Evolutionary conservation across 805 yeast species (phyloP), one percentile per base, ranked within the genome.

Genomic region (Lachancea waltii): DNA sequence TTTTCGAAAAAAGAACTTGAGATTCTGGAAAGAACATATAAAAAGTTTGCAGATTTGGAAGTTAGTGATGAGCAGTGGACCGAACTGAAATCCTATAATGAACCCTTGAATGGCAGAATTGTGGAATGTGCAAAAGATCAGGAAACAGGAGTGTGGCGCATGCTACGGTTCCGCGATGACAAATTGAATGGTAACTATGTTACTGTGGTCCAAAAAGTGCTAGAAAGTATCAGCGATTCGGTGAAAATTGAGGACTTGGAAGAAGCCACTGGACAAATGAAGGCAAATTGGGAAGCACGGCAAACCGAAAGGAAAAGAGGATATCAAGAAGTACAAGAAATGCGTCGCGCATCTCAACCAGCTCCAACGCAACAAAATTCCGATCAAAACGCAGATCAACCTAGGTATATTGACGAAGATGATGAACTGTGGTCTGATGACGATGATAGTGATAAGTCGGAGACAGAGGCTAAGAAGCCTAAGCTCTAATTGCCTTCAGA

Each of bases 161-260:
- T 85, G 67, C 59, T 90, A 41, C 70, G 99, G 43, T 92, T 90
- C 60, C 72, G 99, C 56, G 95, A 92, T 63, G 99, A 92, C 61
- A 92, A 92, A 56, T 62, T 73, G 13, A 81, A 84, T 54, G 97
- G 95, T 7, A 92, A 92, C 59, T 95, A 86, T 59, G 61, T 78
- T 11, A 68, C 78, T 9, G 87, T 85, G 17, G 95, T 89, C 5
- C 77, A 77, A 43, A 90, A 83, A 54, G 87, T 92, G 23, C 63
- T 90, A 31, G 77, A 79, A 46, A 81, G 94, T 54, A 92, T 92
- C 28, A 76, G 78, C 44, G 97, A 90, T 59, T 81, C 90, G 1
- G 95, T 92, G 2, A 70, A 77, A 13, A 77, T 82, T 47, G 83
- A 85, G 40, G 95, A 90, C 45, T 64, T 94, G 30, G 64, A 74